Evolutionary conservation across 2,329 filamentous ascomycete species (phyloP).

Genomic region (Epichloe elymi): DNA sequence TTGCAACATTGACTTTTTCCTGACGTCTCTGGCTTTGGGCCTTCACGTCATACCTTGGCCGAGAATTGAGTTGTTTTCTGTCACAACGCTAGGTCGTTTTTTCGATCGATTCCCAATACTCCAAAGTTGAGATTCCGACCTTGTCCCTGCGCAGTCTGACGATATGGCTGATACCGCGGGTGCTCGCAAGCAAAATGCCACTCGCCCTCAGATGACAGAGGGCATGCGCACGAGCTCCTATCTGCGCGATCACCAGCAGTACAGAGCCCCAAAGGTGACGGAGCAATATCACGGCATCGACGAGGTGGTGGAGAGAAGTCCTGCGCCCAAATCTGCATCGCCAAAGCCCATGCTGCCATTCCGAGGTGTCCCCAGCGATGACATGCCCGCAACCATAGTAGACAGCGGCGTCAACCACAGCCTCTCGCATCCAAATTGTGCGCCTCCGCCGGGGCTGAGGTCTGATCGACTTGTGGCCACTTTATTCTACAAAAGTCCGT

Average conservation of each 20-base stretch:
- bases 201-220: conserved; percentile 33
- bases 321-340: conserved; percentile 22
- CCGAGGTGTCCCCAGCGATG: conserved; percentile 46
- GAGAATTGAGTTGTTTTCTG: too few species aligned
- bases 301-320: conserved; percentile 46
- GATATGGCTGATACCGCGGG: conserved; percentile 20
- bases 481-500: conserved; percentile 44
- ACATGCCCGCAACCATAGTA: conserved; percentile 45
- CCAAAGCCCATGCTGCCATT: conserved; percentile 35
- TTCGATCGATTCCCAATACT: too few species aligned
- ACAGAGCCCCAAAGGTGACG: conserved; percentile 40
- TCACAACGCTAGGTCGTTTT: too few species aligned
- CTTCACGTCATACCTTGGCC: too few species aligned
- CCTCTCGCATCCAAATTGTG: conserved; percentile 51
- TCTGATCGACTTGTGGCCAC: conserved; percentile 46
- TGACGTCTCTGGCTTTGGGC: too few species aligned
- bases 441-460: conserved; percentile 32
- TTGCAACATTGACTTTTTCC: background rate
- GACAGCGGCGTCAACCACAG: conserved; percentile 50
- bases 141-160: background rate
- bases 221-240: conserved; percentile 46
- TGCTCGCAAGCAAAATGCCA: conserved; percentile 19
- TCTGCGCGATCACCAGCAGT: conserved; percentile 50
- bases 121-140: too few species aligned
- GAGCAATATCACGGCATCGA: conserved; percentile 50